Percentiles rank a stretch among this genome's conserved stretches.
Conservation (phyloP, 2,329 filamentous ascomycete species). For the Neofusicoccum kwambonambiense region DNA sequence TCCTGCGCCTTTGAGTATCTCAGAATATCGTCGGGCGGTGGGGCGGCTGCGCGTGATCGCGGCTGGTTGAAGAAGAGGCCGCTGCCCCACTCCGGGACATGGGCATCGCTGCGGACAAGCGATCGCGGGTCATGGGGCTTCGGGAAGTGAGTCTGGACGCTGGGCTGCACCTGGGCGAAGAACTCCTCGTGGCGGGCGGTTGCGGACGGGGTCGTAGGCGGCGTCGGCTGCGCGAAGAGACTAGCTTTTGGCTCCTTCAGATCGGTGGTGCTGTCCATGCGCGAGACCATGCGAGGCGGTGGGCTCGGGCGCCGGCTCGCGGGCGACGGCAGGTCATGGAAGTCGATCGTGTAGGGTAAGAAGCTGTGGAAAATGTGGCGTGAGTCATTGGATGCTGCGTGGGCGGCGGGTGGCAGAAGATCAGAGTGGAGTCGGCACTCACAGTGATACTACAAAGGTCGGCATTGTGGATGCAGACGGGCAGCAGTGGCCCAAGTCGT, state of each 20-base stretch:
- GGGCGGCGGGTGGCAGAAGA: conserved; percentile 16
- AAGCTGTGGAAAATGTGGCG: conserved; percentile 59
- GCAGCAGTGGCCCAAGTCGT: background rate
- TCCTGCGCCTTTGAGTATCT: conserved; percentile 59
- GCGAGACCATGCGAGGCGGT: conserved; percentile 30
- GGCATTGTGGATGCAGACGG: conserved; percentile 48
- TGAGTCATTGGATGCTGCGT: background rate
- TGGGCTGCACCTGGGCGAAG: conserved; percentile 44
- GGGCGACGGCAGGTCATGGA: conserved; percentile 61
- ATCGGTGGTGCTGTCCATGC: conserved; percentile 48
- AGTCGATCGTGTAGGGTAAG: conserved; percentile 88
- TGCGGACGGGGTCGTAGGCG: conserved; percentile 43
- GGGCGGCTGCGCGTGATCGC: conserved; percentile 68
- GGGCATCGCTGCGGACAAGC: conserved; percentile 69
- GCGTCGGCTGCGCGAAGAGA: conserved; percentile 38
- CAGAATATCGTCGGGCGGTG: conserved; percentile 73
- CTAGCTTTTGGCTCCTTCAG: conserved; percentile 36
- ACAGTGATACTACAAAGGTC: conserved; percentile 61
- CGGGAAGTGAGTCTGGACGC: conserved; percentile 54
- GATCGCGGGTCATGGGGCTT: conserved; percentile 49
- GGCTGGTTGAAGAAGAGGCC: conserved; percentile 65
- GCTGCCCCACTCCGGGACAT: conserved; percentile 73
- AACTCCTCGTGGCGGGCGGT: conserved; percentile 43
- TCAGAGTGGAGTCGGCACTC: conserved; percentile 34
- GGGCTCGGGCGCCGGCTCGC: conserved; percentile 25